Base-by-base conservation (phyloP, 2,329 filamentous ascomycete species). In the Byssothecium circinans region DNA sequence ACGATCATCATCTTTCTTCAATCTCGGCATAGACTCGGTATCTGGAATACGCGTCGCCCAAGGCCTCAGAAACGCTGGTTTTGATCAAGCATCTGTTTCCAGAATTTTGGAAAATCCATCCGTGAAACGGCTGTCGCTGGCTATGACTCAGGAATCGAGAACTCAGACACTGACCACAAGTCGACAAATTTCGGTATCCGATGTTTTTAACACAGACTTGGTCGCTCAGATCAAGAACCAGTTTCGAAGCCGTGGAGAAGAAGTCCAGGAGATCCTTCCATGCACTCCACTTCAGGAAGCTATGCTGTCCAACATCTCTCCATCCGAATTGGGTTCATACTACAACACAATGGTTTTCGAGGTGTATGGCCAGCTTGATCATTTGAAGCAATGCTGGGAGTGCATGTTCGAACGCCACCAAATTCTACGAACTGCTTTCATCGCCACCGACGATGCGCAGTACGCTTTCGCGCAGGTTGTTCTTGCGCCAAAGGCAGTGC, bases 221-320 rank as follows among this genome's bases (percentile, higher is more conserved):
- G 25, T 53, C 4, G 47, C 43, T n/a, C 43, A 47, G 1, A 60
- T 68, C 23, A 44, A 18, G 19, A 53, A 49, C 1, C 14, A 43
- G 14, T 57, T 60, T 32, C 12, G 54, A 11, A 15, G 45, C 14
- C 34, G 45, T 27, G 58, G 54, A 6, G 64, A 68, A 4, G 36
- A 56, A 0, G 73, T 87, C 2, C 70, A 80, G 23, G 75, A 74
- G 1, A 76, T 95, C 8, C 72, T 91, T 4, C 91, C 91, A 1
- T 96, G 91, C 64, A 95, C 90, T 1, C 88, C 91, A 1, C 74
- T 96, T 0, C 91, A 96, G 67, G 88, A 95, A 72, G 87, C 86
- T 1, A 96, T 96, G 90, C 75, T 96, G 0, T 85, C 84, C 2
- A 81, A 82, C 8, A 72, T 72, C 3, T 71, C 72, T 59, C 75